phyloP scores from a whole-genome alignment of 2,329 filamentous ascomycete species.

The Emergomyces pasteurianus region DNA sequence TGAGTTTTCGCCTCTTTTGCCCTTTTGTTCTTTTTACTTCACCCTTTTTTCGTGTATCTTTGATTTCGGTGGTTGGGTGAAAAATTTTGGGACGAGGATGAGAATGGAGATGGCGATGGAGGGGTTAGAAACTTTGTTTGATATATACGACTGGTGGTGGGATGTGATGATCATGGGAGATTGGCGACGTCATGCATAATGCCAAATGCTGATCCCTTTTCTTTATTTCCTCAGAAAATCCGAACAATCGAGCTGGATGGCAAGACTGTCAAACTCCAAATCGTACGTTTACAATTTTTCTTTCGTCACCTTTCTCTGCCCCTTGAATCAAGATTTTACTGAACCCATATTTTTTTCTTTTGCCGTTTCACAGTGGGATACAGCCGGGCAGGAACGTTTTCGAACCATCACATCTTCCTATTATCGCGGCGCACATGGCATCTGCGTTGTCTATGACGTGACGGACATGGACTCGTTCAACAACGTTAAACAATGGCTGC shows the following conservation, averaged over 20 bases:
- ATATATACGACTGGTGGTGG: background rate
- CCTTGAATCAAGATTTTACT: background rate
- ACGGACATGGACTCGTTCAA: constrained; percentile 99
- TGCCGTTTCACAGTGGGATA: constrained; percentile 68
- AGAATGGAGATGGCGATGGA: background rate
- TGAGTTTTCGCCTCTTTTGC: constrained; percentile 40
- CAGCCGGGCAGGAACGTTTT: constrained; percentile 97
- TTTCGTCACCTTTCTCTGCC: background rate
- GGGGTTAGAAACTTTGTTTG: background rate
- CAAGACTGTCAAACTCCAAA: constrained; percentile 99
- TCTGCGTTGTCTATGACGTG: constrained; percentile 99
- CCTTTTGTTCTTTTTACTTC: background rate
- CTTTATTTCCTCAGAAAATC: constrained; percentile 65
- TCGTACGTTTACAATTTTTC: constrained; percentile 51
- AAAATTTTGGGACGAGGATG: background rate
- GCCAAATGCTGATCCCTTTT: constrained; percentile 2
- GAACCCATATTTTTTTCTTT: background rate
- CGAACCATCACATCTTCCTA: constrained; percentile 99
- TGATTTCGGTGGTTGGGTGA: background rate
- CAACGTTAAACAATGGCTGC: constrained; percentile 99
- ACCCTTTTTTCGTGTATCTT: background rate
- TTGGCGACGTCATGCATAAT: background rate
- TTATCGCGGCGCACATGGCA: constrained; percentile 97
- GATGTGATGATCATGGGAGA: background rate
- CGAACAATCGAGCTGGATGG: constrained; percentile 98